A percentile compares a stretch with the other conserved stretches of the same genome.
Conservation (phyloP, 176 grass and related monocot species). For the Carex scoparia region DNA sequence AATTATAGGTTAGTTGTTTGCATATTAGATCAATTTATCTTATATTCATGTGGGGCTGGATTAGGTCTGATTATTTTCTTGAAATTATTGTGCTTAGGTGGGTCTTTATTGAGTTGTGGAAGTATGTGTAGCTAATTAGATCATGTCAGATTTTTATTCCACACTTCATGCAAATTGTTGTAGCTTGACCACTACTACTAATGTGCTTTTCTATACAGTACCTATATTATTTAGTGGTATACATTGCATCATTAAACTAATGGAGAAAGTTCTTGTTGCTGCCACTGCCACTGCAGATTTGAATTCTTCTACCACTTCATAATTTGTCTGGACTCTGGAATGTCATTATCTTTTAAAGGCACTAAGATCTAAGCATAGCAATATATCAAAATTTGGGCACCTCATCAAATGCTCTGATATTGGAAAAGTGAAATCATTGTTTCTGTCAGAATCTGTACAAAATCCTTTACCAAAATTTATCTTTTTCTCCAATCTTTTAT, state of each 20-base stretch:
- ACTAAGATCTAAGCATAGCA: neutral
- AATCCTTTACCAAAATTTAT: neutral
- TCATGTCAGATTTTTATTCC: neutral
- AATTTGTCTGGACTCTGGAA: neutral
- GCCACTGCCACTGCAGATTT: constrained; percentile 4
- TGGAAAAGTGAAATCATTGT: constrained; percentile 10
- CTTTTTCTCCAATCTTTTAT: neutral
- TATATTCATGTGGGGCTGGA: neutral
- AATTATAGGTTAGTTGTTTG: neutral
- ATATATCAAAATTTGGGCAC: neutral
- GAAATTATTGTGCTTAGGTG: neutral
- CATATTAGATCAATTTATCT: neutral
- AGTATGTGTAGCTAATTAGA: neutral
- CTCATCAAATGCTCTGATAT: constrained; percentile 2
- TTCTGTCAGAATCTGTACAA: neutral
- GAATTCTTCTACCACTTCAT: neutral
- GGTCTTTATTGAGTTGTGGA: neutral
- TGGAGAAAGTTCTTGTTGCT: neutral
- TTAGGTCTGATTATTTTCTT: neutral
- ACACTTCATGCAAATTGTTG: neutral
- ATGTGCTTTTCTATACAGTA: neutral
- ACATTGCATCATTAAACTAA: neutral
- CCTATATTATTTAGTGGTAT: neutral
- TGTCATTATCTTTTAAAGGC: neutral
- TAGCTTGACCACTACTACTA: neutral